Conservation (phyloP, 2,329 filamentous ascomycete genomes). For the Xylaria polymorpha region DNA sequence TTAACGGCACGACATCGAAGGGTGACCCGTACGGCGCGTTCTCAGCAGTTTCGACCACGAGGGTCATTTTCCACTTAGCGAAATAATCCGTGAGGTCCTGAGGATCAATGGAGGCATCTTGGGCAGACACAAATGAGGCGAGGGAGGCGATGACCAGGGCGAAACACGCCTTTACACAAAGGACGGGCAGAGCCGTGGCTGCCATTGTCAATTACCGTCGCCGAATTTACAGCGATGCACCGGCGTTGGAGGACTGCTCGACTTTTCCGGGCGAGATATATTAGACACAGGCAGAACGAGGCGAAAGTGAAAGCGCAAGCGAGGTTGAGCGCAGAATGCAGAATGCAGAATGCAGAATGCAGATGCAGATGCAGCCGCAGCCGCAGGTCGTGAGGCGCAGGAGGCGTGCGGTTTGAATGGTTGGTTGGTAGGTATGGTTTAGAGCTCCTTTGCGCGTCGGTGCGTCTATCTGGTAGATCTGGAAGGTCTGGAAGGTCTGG, state of each 20-base stretch:
- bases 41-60: constrained; percentile 37
- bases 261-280: constrained; percentile 5
- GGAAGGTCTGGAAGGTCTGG: neutral
- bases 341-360: constrained; percentile 22
- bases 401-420: constrained; percentile 1
- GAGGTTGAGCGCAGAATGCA: constrained; percentile 15
- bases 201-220: constrained; percentile 45
- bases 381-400: constrained; percentile 14
- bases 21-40: constrained; percentile 32
- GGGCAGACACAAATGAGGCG: constrained; percentile 51
- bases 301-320: neutral
- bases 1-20: constrained; percentile 48
- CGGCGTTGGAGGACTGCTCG: constrained; percentile 38
- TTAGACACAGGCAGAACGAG: neutral
- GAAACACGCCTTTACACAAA: constrained; percentile 50
- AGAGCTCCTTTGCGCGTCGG: constrained; percentile 8
- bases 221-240: constrained; percentile 39
- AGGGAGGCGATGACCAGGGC: constrained; percentile 49
- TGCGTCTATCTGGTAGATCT: constrained; percentile 12
- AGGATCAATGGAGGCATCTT: constrained; percentile 46
- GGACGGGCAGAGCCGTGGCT: constrained; percentile 53
- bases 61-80: constrained; percentile 41
- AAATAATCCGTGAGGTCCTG: constrained; percentile 39
- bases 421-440: neutral
- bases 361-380: constrained; percentile 20